These are phyloP conservation scores for Rheum nobile DNA, from an alignment of 148 eudicot genomes.

Conservation along the genomic window DNA sequence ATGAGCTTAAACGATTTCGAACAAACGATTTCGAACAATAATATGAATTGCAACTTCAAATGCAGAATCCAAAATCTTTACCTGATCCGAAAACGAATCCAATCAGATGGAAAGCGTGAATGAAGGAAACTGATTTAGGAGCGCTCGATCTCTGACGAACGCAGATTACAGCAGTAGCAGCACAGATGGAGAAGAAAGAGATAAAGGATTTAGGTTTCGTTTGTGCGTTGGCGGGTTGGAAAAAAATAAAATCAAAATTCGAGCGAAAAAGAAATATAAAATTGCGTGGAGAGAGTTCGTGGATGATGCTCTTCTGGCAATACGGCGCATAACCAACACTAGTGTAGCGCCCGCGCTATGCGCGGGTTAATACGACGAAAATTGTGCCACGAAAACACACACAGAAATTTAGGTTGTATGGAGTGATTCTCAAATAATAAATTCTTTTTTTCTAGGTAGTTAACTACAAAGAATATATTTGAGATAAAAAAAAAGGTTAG, in stretches of 20 bases:
- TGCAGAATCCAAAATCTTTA: background rate
- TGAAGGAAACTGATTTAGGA: background rate
- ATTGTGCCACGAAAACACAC: no score
- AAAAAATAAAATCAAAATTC: background rate
- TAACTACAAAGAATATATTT: no score
- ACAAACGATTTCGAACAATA: background rate
- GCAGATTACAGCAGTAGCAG: background rate
- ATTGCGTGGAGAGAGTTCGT: background rate
- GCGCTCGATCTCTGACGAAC: background rate
- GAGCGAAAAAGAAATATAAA: background rate
- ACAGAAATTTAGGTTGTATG: no score
- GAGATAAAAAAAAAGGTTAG: no score
- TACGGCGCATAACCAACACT: background rate
- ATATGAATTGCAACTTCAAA: background rate
- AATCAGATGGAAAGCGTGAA: background rate
- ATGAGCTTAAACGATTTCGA: background rate
- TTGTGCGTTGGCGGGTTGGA: constrained; percentile 5
- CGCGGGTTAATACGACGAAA: no score
- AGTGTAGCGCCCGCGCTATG: no score
- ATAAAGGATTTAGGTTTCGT: background rate
- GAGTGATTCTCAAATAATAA: no score
- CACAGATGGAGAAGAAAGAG: background rate
- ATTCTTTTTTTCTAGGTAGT: no score
- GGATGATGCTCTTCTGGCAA: background rate
- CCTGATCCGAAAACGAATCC: background rate